Evolutionary conservation across 192 early-diverging fungal species (phyloP).

Genomic region (Podila horticola): DNA sequence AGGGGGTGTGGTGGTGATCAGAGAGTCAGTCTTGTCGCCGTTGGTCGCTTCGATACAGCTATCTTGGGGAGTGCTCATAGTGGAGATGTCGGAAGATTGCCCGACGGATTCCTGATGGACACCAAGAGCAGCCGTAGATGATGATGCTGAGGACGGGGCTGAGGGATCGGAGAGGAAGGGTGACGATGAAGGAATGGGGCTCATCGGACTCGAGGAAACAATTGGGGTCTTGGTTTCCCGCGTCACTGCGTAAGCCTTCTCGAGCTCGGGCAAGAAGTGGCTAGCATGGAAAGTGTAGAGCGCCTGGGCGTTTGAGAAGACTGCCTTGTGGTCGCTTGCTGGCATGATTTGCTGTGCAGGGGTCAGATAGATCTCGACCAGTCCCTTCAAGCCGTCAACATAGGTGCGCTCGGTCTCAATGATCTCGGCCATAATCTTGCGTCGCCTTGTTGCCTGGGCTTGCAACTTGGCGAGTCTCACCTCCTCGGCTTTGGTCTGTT

Average conservation of each 20-base stretch:
- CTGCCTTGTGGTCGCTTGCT: conserved; percentile 64
- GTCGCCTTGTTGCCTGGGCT: conserved; percentile 54
- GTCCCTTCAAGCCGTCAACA: conserved; percentile 79
- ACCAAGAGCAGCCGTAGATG: conserved; percentile 41
- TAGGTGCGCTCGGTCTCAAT: conserved; percentile 89
- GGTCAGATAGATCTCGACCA: conserved; percentile 64
- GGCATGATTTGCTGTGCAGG: conserved; percentile 59
- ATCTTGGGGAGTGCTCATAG: neutral
- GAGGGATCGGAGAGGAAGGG: conserved; percentile 7
- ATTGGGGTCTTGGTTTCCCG: neutral
- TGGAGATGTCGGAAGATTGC: neutral
- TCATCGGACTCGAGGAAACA: conserved; percentile 17
- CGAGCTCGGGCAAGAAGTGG: conserved; percentile 75
- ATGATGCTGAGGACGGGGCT: conserved; percentile 16
- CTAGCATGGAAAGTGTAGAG: conserved; percentile 81
- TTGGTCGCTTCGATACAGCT: neutral
- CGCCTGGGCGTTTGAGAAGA: conserved; percentile 81
- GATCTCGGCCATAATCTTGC: conserved; percentile 80
- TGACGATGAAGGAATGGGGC: conserved; percentile 35
- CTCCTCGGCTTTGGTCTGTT: conserved; percentile 49
- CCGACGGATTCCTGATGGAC: neutral
- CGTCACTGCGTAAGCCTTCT: conserved; percentile 35
- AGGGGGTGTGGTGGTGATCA: conserved; percentile 6
- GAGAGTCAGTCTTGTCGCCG: neutral
- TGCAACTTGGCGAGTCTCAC: conserved; percentile 43